Percentiles rank a stretch among this genome's conserved stretches.
These are phyloP conservation scores for Auriscalpium microsporum DNA, from an alignment of 768 basidiomycete species.

Conservation along the genomic window DNA sequence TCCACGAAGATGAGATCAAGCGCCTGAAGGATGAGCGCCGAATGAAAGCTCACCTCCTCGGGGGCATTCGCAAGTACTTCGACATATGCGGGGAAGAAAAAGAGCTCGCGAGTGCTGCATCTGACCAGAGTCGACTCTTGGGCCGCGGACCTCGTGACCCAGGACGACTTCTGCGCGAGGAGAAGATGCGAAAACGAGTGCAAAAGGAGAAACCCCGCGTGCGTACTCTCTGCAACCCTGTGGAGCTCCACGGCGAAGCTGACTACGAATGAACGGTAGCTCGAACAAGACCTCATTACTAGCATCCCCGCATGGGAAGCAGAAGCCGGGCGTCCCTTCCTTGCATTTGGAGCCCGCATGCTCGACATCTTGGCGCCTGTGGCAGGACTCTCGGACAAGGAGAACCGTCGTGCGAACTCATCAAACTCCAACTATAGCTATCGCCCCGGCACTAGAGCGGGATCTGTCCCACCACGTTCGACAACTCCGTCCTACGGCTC, in stretches of 20 bases:
- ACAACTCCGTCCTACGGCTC: conserved; percentile 42
- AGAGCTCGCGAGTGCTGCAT: conserved; percentile 72
- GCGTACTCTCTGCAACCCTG: conserved; percentile 19
- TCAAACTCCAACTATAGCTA: neutral
- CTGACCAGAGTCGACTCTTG: conserved; percentile 73
- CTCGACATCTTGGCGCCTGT: conserved; percentile 67
- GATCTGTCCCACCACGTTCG: conserved; percentile 52
- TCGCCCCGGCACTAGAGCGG: conserved; percentile 28
- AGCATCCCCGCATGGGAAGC: conserved; percentile 85
- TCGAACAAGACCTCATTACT: conserved; percentile 78
- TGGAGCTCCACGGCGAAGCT: no score
- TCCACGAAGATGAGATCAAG: conserved; percentile 81
- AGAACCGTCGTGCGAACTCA: conserved; percentile 41
- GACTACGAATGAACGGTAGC: conserved; percentile 32
- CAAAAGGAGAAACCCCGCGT: conserved; percentile 89
- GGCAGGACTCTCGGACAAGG: conserved; percentile 62
- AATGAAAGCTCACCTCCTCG: conserved; percentile 67
- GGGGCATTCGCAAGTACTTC: conserved; percentile 78
- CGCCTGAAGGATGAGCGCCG: conserved; percentile 78
- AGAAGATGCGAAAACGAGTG: conserved; percentile 95
- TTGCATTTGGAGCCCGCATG: conserved; percentile 79
- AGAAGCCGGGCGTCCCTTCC: conserved; percentile 61
- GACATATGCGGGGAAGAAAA: conserved; percentile 86
- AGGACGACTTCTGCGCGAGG: conserved; percentile 81
- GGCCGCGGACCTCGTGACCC: conserved; percentile 79